Evolutionary conservation across 345 rosid genomes (phyloP).

Genomic region (Acer yangbiense): DNA sequence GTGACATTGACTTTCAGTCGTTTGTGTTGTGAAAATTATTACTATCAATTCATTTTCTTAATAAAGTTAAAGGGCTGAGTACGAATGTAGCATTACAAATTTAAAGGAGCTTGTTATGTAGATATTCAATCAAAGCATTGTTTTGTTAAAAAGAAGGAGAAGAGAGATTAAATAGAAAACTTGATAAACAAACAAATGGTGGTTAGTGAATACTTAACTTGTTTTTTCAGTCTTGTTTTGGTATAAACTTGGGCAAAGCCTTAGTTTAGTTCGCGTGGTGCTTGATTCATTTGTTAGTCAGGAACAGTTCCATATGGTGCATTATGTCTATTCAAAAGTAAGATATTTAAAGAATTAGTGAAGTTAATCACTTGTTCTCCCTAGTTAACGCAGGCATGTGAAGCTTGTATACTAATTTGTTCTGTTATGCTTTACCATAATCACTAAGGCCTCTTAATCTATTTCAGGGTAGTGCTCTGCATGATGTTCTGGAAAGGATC

Average conservation of each 20-base stretch:
- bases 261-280: neutral
- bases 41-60: neutral
- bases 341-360: neutral
- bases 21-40: neutral
- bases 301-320: neutral
- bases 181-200: neutral
- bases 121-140: neutral
- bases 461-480: slow-evolving; percentile 71
- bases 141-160: neutral
- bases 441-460: slow-evolving; percentile 13
- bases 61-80: neutral
- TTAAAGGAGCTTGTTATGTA: neutral
- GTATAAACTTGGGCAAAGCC: neutral
- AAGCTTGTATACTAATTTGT: slow-evolving; percentile 9
- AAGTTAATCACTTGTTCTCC: neutral
- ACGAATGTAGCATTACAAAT: neutral
- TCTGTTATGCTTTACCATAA: slow-evolving; percentile 1
- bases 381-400: slow-evolving; percentile 8
- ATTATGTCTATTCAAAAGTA: neutral
- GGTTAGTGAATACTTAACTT: neutral
- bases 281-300: neutral
- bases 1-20: neutral
- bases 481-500: slow-evolving; percentile 60
- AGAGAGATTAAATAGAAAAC: too few relatives aligned
- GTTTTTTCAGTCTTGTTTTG: neutral